Base-by-base conservation (phyloP, 2,329 filamentous ascomycete species). In the Uncinocarpus reesii region DNA sequence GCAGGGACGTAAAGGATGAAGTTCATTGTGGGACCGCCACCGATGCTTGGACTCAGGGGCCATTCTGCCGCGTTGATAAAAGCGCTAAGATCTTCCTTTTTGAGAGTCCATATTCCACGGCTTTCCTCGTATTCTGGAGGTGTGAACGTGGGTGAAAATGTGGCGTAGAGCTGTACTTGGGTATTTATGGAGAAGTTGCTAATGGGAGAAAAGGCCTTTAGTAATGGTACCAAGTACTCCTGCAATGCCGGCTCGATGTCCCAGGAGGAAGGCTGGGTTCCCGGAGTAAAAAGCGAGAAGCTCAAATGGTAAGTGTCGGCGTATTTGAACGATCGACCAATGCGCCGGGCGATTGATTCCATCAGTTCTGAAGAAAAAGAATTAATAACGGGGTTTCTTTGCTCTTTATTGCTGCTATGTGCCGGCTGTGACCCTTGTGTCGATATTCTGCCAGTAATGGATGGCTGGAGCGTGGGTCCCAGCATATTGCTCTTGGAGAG, bases 11-110 rank as follows among this genome's bases (percentile, higher is more conserved):
- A 98, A 23, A 96, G 75, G 49, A 96, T 81, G 62, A 98, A 96
- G 67, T 98, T 96, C 60, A 98, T 81, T 0, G 92, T 98, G 1
- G 92, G 92, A 0, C 90, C 90, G 15, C 80, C 81, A 35, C 89
- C 92, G 56, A 98, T 96, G 49, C 87, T 95, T 0, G 90, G 90
- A 53, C 85, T 94, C 2, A 98, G 69, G 0, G 92, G 92, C 92
- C 92, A 98, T 68, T 98, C 92, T 1, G 92, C 92, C 2, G 90
- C 89, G 60, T 98, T 98, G 66, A 98, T 88, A 61, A 98, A 98
- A 1, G 86, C 89, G 31, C 86, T 87, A 1, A 98, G 74, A 58
- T 95, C 88, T 57, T 94, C 84, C 62, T 87, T 89, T 58, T 78
- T 81, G 29, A 98, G 70, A 0, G 71, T 76, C 79, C 79, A 83